Evolutionary conservation across 257 asterid species (phyloP).

Genomic region (Salvia miltiorrhiza): DNA sequence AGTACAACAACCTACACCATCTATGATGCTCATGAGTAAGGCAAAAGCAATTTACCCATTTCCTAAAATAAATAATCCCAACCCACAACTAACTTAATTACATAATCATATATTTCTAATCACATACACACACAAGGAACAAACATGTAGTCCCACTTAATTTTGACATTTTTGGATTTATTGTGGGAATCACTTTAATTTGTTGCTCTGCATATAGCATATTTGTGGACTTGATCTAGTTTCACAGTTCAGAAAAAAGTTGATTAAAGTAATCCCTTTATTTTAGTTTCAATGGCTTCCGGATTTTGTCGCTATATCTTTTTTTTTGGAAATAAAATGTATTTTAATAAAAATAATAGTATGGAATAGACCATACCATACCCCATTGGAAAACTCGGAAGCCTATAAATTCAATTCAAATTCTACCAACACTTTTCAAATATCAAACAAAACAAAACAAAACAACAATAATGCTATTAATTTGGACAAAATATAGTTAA

Average conservation of each 20-base stretch:
- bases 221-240: background rate
- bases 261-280: background rate
- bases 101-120: constrained; percentile 29
- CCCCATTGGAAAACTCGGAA: no score
- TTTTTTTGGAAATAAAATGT: background rate
- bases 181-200: background rate
- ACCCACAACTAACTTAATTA: constrained; percentile 23
- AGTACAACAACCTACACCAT: constrained; percentile 34
- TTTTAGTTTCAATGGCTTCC: background rate
- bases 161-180: constrained; percentile 6
- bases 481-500: no score
- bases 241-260: background rate
- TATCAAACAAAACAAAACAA: no score
- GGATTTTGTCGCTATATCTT: background rate
- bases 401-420: no score
- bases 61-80: constrained; percentile 9
- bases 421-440: background rate
- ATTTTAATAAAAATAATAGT: no score
- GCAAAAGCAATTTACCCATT: constrained; percentile 19
- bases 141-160: constrained; percentile 12
- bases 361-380: no score
- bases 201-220: background rate
- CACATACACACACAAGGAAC: background rate
- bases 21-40: constrained; percentile 25
- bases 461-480: no score